Evolutionary conservation across 805 yeast genomes (phyloP), one percentile per base, ranked within the genome.

Genomic region (Osmozyma mogii): DNA sequence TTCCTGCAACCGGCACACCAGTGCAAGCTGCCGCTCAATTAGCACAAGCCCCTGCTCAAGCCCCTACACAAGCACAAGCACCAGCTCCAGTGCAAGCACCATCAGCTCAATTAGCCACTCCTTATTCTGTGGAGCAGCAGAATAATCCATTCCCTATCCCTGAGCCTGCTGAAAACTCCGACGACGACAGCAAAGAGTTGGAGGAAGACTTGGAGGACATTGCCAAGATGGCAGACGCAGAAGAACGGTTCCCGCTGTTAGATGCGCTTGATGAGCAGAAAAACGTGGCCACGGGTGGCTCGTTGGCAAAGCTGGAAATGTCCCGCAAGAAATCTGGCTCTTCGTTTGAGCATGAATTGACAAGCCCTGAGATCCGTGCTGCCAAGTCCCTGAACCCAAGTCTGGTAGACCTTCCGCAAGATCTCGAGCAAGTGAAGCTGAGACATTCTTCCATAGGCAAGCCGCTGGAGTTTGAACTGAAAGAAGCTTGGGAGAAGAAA

Each of bases 211-310:
- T 52, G 17, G 50, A 49, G 8, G 66, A 60, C n/a, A 31, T 68
- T 17, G 67, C 56, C 5, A 50, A 67, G 19, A 41, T 63, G 31
- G 67, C 62, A 16, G 50, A 61, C 31, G 70, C 65, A 2, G 78
- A 70, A 41, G 67, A 67, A 33, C 50, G 78, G 28, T 74, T 62
- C 40, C 80, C 75, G 1, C 61, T 70, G 3, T 42, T 68, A n/a
- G 70, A 66, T 15, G 59, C 53, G 9, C 35, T 56, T 13, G 30
- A 32, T 13, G 36, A 28, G 17, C 37, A 30, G n/a, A n/a, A n/a
- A n/a, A n/a, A n/a, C n/a, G n/a, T n/a, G n/a, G n/a, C n/a, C n/a
- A n/a, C n/a, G n/a, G n/a, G n/a, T n/a, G n/a, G n/a, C n/a, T n/a
- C n/a, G n/a, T n/a, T n/a, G n/a, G n/a, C n/a, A n/a, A n/a, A n/a